Evolutionary conservation across 2,329 filamentous ascomycete genomes (phyloP).

Genomic region (Calycina herbarum): DNA sequence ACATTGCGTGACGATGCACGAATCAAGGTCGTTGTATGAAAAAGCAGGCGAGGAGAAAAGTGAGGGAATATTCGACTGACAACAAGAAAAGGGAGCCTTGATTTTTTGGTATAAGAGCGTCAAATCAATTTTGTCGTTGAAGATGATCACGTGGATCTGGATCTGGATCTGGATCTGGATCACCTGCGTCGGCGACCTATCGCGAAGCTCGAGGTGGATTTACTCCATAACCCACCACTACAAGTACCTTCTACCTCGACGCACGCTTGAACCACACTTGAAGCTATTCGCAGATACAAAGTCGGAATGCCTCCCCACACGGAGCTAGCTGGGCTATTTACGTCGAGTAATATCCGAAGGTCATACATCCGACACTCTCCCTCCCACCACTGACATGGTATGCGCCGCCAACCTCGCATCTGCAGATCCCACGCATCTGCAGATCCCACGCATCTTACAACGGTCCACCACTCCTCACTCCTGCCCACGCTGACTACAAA

Average conservation of each 20-base stretch:
- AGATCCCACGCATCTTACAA: not conserved
- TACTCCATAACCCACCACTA: no score
- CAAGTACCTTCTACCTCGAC: no score
- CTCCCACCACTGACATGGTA: not conserved
- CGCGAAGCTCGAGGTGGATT: no score
- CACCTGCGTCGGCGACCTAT: no score
- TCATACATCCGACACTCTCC: conserved; percentile 1
- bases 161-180: no score
- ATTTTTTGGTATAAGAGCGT: not conserved
- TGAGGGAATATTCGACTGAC: not conserved
- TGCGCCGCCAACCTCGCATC: not conserved
- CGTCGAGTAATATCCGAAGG: not conserved
- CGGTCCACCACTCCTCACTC: not conserved
- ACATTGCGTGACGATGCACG: conserved; percentile 1
- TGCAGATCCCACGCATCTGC: not conserved
- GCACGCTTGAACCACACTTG: no score
- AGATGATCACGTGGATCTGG: no score
- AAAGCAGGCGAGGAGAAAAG: not conserved
- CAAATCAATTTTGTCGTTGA: not conserved
- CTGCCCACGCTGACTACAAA: not conserved
- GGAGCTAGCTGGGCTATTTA: not conserved
- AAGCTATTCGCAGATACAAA: no score
- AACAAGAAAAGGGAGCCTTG: not conserved
- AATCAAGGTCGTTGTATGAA: not conserved
- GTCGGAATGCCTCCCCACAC: not conserved